Evolutionary conservation across 192 early-diverging fungal species (phyloP), one percentile per base, ranked within the genome.

Genomic region (Cladochytrium replicatum): DNA sequence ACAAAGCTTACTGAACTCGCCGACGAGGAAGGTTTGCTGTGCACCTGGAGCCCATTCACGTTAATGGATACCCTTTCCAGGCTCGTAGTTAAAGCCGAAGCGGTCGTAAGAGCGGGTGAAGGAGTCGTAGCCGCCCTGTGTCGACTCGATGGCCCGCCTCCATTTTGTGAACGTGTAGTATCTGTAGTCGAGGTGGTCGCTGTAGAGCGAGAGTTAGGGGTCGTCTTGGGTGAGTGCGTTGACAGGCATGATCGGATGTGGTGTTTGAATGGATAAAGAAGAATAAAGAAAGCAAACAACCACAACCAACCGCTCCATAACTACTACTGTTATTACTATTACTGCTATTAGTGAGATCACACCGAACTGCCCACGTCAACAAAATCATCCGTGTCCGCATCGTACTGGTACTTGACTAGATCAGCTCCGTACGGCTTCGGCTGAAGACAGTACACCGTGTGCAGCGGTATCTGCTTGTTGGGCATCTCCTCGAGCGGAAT

Each of bases 21-120:
- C 94, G 52, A 93, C 74, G 27, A 97, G 72, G 47, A 66, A 83
- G 17, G 91, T 91, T 23, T 62, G 60, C 11, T 48, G 58, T 5
- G 84, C 92, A 37, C 81, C 81, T 4, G 94, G 94, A 29, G 92
- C 92, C 92, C 92, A 97, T 67, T 97, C 94, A n/a, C 88, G 71
- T 66, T 94, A 97, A 2, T 71, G 52, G 41, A 93, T 83, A 2
- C 57, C 42, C 4, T 62, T 57, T 39, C 83, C 74, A 9, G 55
- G 29, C 15, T 64, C 64, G 19, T 84, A 69, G 50, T 83, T 78
- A 54, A 97, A 85, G 0, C 94, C 94, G 58, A 84, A 83, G 22
- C 57, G 46, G 49, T 92, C 83, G 55, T 87, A 91, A 21, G 82
- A 83, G 15, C 80, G 77, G 15, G 88, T 77, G 61, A 90, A 97